Conservation (phyloP, 192 early-diverging fungal species). For the Linnemannia exigua region DNA sequence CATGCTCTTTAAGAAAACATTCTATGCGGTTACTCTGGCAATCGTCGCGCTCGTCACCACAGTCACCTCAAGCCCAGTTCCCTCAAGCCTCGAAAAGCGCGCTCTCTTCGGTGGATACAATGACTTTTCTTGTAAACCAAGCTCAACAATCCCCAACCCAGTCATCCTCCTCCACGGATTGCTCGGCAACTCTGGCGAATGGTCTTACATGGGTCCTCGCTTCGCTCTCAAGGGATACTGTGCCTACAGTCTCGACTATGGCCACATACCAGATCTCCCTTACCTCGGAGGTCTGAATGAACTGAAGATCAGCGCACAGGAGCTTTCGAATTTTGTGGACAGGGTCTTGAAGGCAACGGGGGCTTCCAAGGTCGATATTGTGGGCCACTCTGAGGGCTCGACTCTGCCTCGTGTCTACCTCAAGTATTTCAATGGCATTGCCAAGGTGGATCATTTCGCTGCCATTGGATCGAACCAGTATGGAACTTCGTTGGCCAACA, state of each 20-base stretch:
- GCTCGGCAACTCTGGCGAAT: constrained; percentile 3
- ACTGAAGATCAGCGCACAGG: neutral
- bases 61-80: neutral
- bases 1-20: neutral
- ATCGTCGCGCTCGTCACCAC: neutral
- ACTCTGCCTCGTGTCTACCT: constrained; percentile 18
- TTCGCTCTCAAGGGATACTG: constrained; percentile 25
- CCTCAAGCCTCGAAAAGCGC: neutral
- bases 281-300: constrained; percentile 7
- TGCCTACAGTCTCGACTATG: constrained; percentile 5
- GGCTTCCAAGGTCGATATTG: constrained; percentile 18
- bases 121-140: constrained; percentile 9
- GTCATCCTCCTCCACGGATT: constrained; percentile 9
- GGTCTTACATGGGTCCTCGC: constrained; percentile 15
- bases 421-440: constrained; percentile 7
- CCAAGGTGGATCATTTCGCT: constrained; percentile 28
- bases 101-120: constrained; percentile 9
- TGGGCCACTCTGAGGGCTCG: constrained; percentile 29
- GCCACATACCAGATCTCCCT: neutral
- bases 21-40: neutral
- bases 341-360: constrained; percentile 9
- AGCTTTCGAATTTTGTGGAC: constrained; percentile 12
- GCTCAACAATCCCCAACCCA: neutral
- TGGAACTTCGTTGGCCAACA: neutral
- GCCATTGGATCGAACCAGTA: constrained; percentile 15